Evolutionary conservation across 2,329 filamentous ascomycete genomes (phyloP).

Genomic region (Neonectria magnoliae): DNA sequence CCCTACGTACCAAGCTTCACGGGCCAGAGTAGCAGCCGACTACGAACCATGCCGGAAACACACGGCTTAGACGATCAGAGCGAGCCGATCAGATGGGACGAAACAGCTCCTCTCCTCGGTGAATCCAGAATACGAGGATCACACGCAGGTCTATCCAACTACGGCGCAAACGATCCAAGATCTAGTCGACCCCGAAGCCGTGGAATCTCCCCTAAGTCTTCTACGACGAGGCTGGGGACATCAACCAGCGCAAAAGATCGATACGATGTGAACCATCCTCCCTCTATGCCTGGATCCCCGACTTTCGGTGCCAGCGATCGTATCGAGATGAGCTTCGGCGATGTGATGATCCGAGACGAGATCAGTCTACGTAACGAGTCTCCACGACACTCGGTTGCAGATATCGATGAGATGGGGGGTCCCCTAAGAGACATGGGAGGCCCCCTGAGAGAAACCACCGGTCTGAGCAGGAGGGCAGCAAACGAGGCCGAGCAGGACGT

Average conservation of each 20-base stretch:
- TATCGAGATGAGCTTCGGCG: constrained; percentile 69
- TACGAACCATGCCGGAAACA: constrained; percentile 49
- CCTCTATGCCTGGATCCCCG: constrained; percentile 73
- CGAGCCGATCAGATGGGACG: constrained; percentile 56
- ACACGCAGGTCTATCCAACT: constrained; percentile 45
- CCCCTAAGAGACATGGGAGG: constrained; percentile 33
- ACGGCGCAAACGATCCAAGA: constrained; percentile 55
- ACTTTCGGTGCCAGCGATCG: constrained; percentile 59
- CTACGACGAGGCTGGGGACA: constrained; percentile 54
- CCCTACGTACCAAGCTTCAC: constrained; percentile 48
- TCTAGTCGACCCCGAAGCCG: constrained; percentile 52
- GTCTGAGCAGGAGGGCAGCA: constrained; percentile 58
- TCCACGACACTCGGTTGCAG: constrained; percentile 42
- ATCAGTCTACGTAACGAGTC: constrained; percentile 54
- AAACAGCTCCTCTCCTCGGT: constrained; percentile 65
- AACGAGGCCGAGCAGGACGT: constrained; percentile 84
- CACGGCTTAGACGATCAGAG: constrained; percentile 60
- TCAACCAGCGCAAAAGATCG: constrained; percentile 52
- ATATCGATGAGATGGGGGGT: constrained; percentile 44
- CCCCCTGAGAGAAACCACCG: constrained; percentile 41
- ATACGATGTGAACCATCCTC: constrained; percentile 75
- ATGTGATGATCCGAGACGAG: constrained; percentile 77
- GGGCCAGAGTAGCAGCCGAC: constrained; percentile 45
- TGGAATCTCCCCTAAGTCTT: constrained; percentile 62
- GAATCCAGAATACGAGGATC: constrained; percentile 41